Conservation (phyloP, 139 green algal species). For the Haematococcus lacustris region DNA sequence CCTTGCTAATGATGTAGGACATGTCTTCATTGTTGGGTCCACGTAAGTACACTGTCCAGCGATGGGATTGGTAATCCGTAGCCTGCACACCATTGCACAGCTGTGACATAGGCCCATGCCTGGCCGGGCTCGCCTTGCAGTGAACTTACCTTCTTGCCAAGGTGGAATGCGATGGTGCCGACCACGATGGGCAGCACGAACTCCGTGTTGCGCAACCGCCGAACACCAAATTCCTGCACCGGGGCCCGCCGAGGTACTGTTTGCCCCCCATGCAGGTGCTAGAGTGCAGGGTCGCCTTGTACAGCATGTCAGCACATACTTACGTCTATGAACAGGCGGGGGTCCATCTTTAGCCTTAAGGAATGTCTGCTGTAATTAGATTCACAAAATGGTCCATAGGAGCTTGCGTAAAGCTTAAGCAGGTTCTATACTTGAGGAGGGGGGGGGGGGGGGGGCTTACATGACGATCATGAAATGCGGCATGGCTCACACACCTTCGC, state of each 20-base stretch:
- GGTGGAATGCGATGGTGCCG: conserved; percentile 76
- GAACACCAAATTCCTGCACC: conserved; percentile 19
- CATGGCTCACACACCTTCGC: too few species aligned
- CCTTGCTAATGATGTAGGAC: conserved; percentile 54
- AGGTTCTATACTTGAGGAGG: too few species aligned
- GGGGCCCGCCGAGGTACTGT: background rate
- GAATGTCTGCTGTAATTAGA: background rate
- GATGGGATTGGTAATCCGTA: conserved; percentile 62
- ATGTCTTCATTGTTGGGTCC: conserved; percentile 72
- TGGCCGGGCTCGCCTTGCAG: background rate
- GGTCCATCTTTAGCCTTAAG: background rate
- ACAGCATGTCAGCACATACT: background rate
- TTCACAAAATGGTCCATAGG: background rate
- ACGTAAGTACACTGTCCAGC: conserved; percentile 91
- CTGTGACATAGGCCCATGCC: background rate
- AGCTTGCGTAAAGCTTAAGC: background rate
- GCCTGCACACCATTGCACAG: conserved; percentile 40
- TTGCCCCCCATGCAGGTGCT: background rate
- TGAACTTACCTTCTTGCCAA: conserved; percentile 84
- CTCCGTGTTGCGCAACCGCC: conserved; percentile 56
- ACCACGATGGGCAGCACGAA: conserved; percentile 66
- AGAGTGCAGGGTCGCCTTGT: background rate
- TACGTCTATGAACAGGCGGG: background rate
- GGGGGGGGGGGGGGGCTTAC: too few species aligned
- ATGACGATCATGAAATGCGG: too few species aligned